Conservation (phyloP, 225 moss, liverwort and hornwort genomes). For the Marchantia paleacea region DNA sequence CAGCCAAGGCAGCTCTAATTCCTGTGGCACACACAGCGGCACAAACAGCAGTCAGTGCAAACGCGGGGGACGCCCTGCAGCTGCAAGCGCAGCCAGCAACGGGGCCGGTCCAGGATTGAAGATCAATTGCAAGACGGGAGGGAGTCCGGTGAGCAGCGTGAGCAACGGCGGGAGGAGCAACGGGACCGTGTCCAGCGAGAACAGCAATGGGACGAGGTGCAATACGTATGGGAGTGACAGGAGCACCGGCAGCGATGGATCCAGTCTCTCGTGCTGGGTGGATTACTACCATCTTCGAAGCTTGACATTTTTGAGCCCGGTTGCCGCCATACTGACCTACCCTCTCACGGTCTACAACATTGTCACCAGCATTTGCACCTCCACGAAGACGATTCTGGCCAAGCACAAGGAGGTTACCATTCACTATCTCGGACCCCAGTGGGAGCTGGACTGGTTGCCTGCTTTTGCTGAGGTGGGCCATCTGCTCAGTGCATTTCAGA, state of each 20-base stretch:
- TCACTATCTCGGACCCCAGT: slow-evolving; percentile 28
- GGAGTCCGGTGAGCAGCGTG: neutral
- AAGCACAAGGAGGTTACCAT: slow-evolving; percentile 26
- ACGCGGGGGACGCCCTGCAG: too few relatives aligned
- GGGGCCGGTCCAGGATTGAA: neutral
- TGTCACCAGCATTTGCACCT: slow-evolving; percentile 21
- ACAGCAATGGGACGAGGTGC: neutral
- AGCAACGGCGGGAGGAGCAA: neutral
- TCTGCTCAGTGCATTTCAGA: slow-evolving; percentile 1
- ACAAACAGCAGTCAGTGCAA: neutral
- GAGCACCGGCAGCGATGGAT: slow-evolving; percentile 4
- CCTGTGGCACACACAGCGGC: neutral
- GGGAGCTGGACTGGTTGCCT: slow-evolving; percentile 35
- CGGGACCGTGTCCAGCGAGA: neutral
- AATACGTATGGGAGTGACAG: neutral
- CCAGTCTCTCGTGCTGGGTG: slow-evolving; percentile 15
- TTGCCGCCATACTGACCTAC: slow-evolving; percentile 29
- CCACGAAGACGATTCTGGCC: slow-evolving; percentile 26
- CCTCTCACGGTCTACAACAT: slow-evolving; percentile 34
- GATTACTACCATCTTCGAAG: slow-evolving; percentile 26
- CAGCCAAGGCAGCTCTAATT: neutral
- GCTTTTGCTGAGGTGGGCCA: slow-evolving; percentile 32
- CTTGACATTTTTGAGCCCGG: slow-evolving; percentile 28
- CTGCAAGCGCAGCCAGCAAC: neutral
- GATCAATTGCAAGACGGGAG: neutral